Percentiles rank a stretch among this genome's conserved stretches.
These are phyloP conservation scores for Pichia cabralensis DNA, from an alignment of 805 yeast genomes.

Conservation along the genomic window DNA sequence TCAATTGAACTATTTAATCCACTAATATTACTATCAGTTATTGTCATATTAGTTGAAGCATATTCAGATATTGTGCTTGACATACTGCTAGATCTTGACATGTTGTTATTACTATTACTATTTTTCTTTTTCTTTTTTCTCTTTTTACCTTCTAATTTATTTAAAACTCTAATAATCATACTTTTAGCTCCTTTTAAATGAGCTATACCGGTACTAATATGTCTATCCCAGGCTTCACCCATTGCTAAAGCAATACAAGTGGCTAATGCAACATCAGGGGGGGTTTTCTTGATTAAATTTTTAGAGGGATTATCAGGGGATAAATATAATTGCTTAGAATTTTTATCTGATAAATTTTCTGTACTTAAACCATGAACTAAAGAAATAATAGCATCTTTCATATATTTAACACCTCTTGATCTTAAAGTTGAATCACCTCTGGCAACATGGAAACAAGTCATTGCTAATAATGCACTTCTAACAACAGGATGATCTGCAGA, in stretches of 20 bases:
- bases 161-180: slow-evolving; percentile 41
- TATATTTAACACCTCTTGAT: slow-evolving; percentile 42
- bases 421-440: slow-evolving; percentile 35
- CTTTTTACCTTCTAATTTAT: slow-evolving; percentile 14
- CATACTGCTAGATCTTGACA: neutral
- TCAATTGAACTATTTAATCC: neutral
- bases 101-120: neutral
- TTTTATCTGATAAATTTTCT: neutral
- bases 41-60: neutral
- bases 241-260: slow-evolving; percentile 55
- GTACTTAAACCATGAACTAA: slow-evolving; percentile 44
- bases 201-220: slow-evolving; percentile 56
- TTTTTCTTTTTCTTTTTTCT: slow-evolving; percentile 8
- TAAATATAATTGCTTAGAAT: neutral
- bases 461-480: slow-evolving; percentile 53
- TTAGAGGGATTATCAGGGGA: neutral
- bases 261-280: slow-evolving; percentile 57
- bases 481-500: slow-evolving; percentile 46
- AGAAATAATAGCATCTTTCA: slow-evolving; percentile 51
- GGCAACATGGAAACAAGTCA: slow-evolving; percentile 54
- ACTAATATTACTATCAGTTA: neutral
- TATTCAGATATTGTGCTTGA: neutral
- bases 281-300: slow-evolving; percentile 14
- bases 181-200: slow-evolving; percentile 59
- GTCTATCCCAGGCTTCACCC: slow-evolving; percentile 62